Conservation (phyloP, 305 asterid genomes). For the Fraxinus dipetala region DNA sequence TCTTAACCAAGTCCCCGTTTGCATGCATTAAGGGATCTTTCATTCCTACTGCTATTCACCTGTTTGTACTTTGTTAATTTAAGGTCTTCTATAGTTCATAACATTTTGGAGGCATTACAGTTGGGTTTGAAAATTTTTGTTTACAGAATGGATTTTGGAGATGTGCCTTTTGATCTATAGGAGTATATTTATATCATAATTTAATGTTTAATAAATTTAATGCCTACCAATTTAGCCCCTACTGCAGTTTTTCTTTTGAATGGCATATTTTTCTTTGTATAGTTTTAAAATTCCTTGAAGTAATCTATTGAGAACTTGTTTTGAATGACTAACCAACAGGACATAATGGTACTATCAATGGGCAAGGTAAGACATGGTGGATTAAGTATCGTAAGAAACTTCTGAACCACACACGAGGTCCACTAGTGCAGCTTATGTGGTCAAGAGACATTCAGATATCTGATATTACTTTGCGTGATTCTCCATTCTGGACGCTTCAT, state of each 20-base stretch:
- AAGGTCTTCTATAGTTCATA: neutral
- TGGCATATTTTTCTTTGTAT: neutral
- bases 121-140: neutral
- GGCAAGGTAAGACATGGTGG: constrained; percentile 95
- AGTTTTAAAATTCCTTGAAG: neutral
- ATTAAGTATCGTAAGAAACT: constrained; percentile 54
- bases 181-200: neutral
- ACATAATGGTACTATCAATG: constrained; percentile 82
- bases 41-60: neutral
- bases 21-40: neutral
- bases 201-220: neutral
- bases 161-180: neutral
- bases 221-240: neutral
- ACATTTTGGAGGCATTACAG: neutral
- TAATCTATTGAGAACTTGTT: constrained; percentile 16
- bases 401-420: constrained; percentile 81
- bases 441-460: constrained; percentile 75
- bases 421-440: constrained; percentile 94
- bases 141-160: neutral
- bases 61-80: neutral
- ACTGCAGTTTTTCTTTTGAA: neutral
- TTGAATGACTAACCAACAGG: constrained; percentile 47
- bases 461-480: constrained; percentile 73
- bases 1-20: neutral
- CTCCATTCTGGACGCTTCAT: constrained; percentile 92